These are phyloP conservation scores for Rhynchospora tenuis DNA, from an alignment of 176 grass and related monocot species.

Conservation along the genomic window DNA sequence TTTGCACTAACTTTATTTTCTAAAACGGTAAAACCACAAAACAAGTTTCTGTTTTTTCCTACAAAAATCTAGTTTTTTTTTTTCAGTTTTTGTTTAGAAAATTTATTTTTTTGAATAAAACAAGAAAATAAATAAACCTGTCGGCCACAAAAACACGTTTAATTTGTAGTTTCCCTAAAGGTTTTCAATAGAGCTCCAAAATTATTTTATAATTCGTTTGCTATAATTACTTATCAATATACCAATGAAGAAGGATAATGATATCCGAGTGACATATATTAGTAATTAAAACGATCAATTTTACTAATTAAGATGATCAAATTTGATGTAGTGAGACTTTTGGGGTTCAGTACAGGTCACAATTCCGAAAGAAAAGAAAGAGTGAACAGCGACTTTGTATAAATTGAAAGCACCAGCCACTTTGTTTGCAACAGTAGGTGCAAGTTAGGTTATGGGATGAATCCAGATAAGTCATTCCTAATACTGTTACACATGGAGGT, in stretches of 20 bases:
- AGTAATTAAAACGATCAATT: background rate
- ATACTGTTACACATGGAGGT: background rate
- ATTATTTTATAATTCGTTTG: background rate
- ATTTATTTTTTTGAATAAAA: no score
- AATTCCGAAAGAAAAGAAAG: background rate
- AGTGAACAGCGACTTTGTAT: background rate
- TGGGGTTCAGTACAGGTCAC: background rate
- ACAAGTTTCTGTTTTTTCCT: no score
- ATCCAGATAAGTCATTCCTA: background rate
- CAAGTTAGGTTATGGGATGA: background rate
- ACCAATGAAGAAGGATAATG: background rate
- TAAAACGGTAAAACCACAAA: no score
- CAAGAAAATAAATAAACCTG: no score
- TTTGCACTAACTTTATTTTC: no score
- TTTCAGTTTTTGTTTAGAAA: no score
- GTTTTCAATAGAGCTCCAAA: background rate
- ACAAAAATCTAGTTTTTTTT: no score
- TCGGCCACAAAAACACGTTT: background rate
- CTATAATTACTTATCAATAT: background rate
- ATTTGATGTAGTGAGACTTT: conserved; percentile 1
- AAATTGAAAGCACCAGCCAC: background rate
- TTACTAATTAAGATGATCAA: background rate
- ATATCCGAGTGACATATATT: background rate
- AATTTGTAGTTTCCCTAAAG: background rate
- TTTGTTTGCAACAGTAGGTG: background rate